phyloP scores from a whole-genome alignment of 768 basidiomycete genomes.

The Rhodotorula taiwanensis region DNA sequence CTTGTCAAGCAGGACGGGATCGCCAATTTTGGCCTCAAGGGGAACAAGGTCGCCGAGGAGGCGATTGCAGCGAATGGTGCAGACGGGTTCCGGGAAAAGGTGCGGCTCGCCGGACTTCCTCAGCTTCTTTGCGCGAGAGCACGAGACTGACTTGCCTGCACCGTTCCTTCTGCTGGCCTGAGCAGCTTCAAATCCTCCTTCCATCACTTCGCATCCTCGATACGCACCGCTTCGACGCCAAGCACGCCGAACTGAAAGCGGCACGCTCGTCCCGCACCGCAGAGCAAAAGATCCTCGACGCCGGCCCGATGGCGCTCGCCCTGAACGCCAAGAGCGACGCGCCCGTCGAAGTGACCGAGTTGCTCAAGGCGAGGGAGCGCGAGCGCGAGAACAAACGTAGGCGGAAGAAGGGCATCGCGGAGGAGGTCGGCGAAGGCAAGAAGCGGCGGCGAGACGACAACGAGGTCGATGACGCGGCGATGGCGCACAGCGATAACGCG shows the following conservation, averaged over 20 bases:
- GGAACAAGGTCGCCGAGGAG: constrained; percentile 34
- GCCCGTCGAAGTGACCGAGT: constrained; percentile 10
- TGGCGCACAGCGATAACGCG: not conserved
- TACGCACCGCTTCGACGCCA: constrained; percentile 37
- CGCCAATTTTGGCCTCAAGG: constrained; percentile 37
- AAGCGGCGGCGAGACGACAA: not conserved
- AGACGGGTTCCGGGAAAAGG: constrained; percentile 32
- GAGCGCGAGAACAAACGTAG: constrained; percentile 20
- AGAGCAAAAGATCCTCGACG: constrained; percentile 30
- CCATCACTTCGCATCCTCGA: constrained; percentile 39
- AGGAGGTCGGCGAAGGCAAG: constrained; percentile 6
- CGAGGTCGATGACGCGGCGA: not conserved
- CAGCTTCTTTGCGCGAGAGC: too few relatives aligned
- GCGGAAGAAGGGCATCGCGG: constrained; percentile 1
- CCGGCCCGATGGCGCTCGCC: constrained; percentile 33
- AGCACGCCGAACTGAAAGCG: constrained; percentile 32
- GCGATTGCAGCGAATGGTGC: constrained; percentile 16
- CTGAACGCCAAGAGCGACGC: constrained; percentile 2
- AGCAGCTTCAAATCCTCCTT: constrained; percentile 33
- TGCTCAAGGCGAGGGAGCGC: constrained; percentile 1
- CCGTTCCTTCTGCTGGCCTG: too few relatives aligned
- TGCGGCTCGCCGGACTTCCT: not conserved
- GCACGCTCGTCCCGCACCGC: constrained; percentile 8
- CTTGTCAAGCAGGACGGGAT: constrained; percentile 24
- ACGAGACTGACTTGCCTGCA: too few relatives aligned